Evolutionary conservation across 1,139 yeast species (phyloP), one percentile per base, ranked within the genome.

Genomic region (Geotrichum reessii): DNA sequence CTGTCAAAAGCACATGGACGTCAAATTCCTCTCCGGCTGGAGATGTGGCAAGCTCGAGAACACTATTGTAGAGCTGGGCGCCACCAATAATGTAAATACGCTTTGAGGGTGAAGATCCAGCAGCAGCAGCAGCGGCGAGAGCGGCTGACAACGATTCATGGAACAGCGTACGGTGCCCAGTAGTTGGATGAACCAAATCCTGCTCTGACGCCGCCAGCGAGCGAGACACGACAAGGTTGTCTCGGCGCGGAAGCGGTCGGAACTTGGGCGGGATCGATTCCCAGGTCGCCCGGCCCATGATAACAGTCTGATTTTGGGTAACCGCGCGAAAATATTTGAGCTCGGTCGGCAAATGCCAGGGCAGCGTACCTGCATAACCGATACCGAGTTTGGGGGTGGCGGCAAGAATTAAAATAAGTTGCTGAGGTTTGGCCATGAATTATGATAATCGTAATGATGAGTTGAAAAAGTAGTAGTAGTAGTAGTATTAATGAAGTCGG

Each of bases 261-360:
- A 90, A 93, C 69, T 80, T 84, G 0, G 73, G 62, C 0, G 99
- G 99, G 52, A 93, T 91, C 8, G 97, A 88, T 46, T 91, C 95
- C 96, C 98, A 93, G 0, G 99, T 93, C 69, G 85, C 87, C 59
- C 97, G 79, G 5, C 99, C 99, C 99, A 95, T 93, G 9, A 95
- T 79, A 14, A 95, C 98, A 0, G 91, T 95, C 66, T 92, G 89
- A 9, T 19, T 65, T 3, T 84, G 74, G 0, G 99, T 93, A 19
- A 88, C 86, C 58, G 82, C 82, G 61, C 82, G 81, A 76, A 93
- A 93, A 71, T 86, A 93, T 67, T 83, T 83, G 85, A 95, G 89
- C 71, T 93, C 99, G 59, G 85, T 80, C 58, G 83, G 78, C 37
- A 93, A 77, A 56, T 86, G 78, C 99, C 99, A 93, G 7, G 99